Evolutionary conservation across 169 alveolate genomes (phyloP).

Genomic region (Hepatocystis sp.): DNA sequence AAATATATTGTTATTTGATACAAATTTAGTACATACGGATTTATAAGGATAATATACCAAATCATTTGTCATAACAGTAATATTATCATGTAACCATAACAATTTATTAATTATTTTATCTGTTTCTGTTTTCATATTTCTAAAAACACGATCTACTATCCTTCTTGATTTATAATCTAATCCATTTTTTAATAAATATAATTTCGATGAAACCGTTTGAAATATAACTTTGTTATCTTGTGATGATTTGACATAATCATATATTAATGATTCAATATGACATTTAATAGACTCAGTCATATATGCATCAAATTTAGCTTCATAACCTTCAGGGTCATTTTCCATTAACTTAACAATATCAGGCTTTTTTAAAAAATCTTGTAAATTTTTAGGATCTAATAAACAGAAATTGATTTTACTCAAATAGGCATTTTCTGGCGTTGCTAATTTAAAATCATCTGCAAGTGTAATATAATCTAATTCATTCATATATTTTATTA

Average conservation of each 20-base stretch:
- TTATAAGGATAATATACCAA: conserved; percentile 1
- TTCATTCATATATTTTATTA: conserved; percentile 4
- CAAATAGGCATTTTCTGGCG: not conserved
- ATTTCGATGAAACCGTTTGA: conserved; percentile 6
- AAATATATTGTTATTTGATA: not conserved
- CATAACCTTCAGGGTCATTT: conserved; percentile 3
- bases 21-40: conserved; percentile 2
- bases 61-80: not conserved
- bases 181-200: conserved; percentile 31
- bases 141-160: conserved; percentile 11
- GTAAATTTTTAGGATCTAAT: conserved; percentile 56
- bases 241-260: conserved; percentile 8
- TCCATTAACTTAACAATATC: conserved; percentile 10
- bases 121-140: conserved; percentile 4
- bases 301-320: conserved; percentile 12
- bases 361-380: conserved; percentile 24
- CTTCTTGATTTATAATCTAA: conserved; percentile 21
- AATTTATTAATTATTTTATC: conserved; percentile 8
- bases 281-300: conserved; percentile 45
- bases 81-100: conserved; percentile 7
- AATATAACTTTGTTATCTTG: conserved; percentile 11
- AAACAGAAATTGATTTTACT: conserved; percentile 38
- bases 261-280: conserved; percentile 39
- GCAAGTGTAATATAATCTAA: conserved; percentile 24
- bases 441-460: conserved; percentile 20